Evolutionary conservation across 2,329 filamentous ascomycete species (phyloP), one percentile per base, ranked within the genome.

Genomic region (Penicillium frequentans): DNA sequence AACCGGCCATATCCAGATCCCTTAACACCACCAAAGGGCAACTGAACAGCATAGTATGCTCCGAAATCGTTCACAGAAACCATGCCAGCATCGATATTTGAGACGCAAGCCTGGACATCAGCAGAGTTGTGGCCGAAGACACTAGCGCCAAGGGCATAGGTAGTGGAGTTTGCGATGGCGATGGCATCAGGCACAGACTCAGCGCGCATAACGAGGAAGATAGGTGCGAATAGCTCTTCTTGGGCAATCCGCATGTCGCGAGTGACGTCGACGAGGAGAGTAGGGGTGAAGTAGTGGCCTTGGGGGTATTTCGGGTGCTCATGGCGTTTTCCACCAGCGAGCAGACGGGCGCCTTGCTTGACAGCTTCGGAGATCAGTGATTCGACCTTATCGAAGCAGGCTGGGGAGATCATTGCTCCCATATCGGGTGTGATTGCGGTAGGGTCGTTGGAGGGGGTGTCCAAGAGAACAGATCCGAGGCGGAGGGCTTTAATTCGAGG

Each of bases 31-130:
- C 95, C 95, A 75, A 99, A 99, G 0, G 95, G 95, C 39, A 99
- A 78, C 75, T 96, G 92, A 8, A 96, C 93, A 52, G 93, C 91
- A 71, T 99, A 99, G 74, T 87, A 97, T 27, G 87, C 89, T 21
- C 88, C 95, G 70, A 99, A 99, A 77, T 99, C 95, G 73, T 99
- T 99, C 65, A 99, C 85, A 24, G 91, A 87, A 0, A 98, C 90
- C 90, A 96, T 97, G 45, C 95, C 95, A 0, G 90, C 87, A 60
- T 88, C 85, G 51, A 97, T 82, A 24, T 86, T 84, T 21, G 76
- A 76, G 1, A 93, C 86, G 27, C 96, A 85, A 16, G 78, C 78
- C 16, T 82, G 75, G 1, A 96, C 79, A 49, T 85, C 82, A 1
- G 80, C 79, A 55, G 84, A 82, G 58, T 88, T 84, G 50, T 83